Base-by-base conservation (phyloP, 108 stramenopile genomes). In the Hondaea fermentalgiana region DNA sequence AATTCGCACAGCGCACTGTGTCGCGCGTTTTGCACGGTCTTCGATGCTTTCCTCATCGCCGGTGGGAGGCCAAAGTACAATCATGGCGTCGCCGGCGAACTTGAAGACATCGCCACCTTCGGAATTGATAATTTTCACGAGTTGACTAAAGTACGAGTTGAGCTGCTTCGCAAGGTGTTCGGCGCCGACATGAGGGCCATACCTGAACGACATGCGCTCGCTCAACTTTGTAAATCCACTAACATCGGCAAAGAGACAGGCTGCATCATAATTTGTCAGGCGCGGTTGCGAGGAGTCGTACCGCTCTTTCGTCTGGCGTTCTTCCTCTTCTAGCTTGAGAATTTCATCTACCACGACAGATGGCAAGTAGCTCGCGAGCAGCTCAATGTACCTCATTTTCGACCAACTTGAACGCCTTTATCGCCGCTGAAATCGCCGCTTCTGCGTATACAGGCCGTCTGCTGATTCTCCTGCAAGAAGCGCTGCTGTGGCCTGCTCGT, bases 31-130 rank as follows among this genome's bases (percentile, higher is more conserved):
- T 16, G 92, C 76, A 25, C 91, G 58, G 12, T 28, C n/a, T 21
- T 90, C 90, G 71, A 93, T 89, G 49, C 49, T 53, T 16, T 47
- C 49, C 58, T 42, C 55, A 55, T 83, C 90, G 60, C 57, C 88
- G 72, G 14, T 29, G 23, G 91, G 72, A 25, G 93, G 93, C 93
- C 93, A 94, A 44, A 94, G 93, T 1, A 94, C 93, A 47, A 94
- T 94, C 91, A 93, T 64, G 4, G 94, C 94, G 44, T 94, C 94
- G 6, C 94, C 94, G 14, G 93, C 94, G 64, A 94, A 93, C 90
- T 94, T 94, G 91, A 93, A 94, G 5, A 94, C 91, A 57, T 94
- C 94, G 14, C 94, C 94, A 16, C 94, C 94, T 23, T 93, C 92
- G 23, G 72, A 60, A 44, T 91, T 90, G 72, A 94, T 93, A 87